Percentiles rank a stretch among this genome's conserved stretches.
phyloP scores from a whole-genome alignment of 352 stramenopile species.

The Phytophthora gonapodyides region DNA sequence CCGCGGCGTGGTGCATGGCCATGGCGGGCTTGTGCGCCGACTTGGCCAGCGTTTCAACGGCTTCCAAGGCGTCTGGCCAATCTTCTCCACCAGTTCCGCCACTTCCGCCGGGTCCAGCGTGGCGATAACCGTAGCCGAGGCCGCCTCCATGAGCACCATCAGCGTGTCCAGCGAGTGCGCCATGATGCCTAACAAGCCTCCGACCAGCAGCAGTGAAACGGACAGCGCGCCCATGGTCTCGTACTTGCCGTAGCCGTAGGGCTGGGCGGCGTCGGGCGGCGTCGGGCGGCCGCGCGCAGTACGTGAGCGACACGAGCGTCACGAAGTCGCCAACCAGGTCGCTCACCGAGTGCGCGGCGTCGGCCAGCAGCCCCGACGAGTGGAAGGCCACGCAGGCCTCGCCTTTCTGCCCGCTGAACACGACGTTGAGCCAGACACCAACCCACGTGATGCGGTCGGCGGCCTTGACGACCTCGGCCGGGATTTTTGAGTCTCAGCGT shows the following conservation, averaged over 20 bases:
- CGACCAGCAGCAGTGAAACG: slow-evolving; percentile 66
- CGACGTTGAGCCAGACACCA: slow-evolving; percentile 73
- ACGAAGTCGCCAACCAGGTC: slow-evolving; percentile 96
- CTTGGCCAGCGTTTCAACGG: slow-evolving; percentile 42
- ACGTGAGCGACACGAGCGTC: slow-evolving; percentile 91
- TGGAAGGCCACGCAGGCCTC: slow-evolving; percentile 73
- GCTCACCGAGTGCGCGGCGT: slow-evolving; percentile 94
- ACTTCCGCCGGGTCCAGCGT: slow-evolving; percentile 36
- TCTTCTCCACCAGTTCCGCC: slow-evolving; percentile 24
- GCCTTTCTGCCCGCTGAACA: slow-evolving; percentile 65
- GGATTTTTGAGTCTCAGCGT: slow-evolving; percentile 32
- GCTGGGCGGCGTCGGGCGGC: slow-evolving; percentile 67
- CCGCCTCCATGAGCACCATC: slow-evolving; percentile 49
- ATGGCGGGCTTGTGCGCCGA: slow-evolving; percentile 27
- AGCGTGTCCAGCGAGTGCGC: slow-evolving; percentile 71
- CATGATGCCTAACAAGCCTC: slow-evolving; percentile 69
- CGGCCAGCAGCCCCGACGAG: slow-evolving; percentile 92
- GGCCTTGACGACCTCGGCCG: slow-evolving; percentile 40
- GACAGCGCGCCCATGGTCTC: slow-evolving; percentile 72
- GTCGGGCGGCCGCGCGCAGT: slow-evolving; percentile 92
- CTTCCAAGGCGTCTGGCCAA: slow-evolving; percentile 42
- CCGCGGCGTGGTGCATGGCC: slow-evolving; percentile 61
- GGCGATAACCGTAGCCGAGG: slow-evolving; percentile 16
- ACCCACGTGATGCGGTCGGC: slow-evolving; percentile 76
- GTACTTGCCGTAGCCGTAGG: slow-evolving; percentile 82